Evolutionary conservation across 2,329 filamentous ascomycete species (phyloP).

Genomic region (Aphanocladium album): DNA sequence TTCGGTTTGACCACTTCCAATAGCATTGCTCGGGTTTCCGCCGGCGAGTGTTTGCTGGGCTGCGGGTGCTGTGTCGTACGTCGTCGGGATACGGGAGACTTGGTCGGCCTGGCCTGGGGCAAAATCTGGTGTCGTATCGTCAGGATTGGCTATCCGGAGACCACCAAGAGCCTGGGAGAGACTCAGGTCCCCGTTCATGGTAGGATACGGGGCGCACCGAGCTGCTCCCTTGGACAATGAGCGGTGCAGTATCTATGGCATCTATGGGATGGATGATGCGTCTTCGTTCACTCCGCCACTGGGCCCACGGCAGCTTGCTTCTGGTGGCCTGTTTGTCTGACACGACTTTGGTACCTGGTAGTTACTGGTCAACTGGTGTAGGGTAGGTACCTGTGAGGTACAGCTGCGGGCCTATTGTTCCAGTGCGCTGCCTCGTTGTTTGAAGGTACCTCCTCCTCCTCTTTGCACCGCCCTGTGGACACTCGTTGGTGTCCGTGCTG

Average conservation of each 20-base stretch:
- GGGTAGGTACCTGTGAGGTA: background rate
- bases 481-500: no score
- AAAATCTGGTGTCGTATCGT: constrained; percentile 53
- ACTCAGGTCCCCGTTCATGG: constrained; percentile 89
- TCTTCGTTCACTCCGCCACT: constrained; percentile 9
- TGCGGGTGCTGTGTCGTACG: background rate
- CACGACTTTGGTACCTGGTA: no score
- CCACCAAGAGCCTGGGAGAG: constrained; percentile 89
- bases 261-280: constrained; percentile 9
- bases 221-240: constrained; percentile 17
- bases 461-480: no score
- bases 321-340: background rate
- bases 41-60: background rate
- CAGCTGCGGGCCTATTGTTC: no score
- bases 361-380: no score
- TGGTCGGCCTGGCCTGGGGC: constrained; percentile 17
- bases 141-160: constrained; percentile 93
- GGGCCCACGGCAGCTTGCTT: background rate
- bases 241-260: background rate
- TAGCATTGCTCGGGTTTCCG: background rate
- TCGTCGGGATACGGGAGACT: background rate
- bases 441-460: no score
- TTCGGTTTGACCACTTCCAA: background rate
- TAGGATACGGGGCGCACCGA: constrained; percentile 23
- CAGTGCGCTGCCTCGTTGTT: no score